A percentile compares a stretch with the other conserved stretches of the same genome.
These are phyloP conservation scores for Knoxdaviesia capensis DNA, from an alignment of 2,329 filamentous ascomycete genomes.

Conservation along the genomic window DNA sequence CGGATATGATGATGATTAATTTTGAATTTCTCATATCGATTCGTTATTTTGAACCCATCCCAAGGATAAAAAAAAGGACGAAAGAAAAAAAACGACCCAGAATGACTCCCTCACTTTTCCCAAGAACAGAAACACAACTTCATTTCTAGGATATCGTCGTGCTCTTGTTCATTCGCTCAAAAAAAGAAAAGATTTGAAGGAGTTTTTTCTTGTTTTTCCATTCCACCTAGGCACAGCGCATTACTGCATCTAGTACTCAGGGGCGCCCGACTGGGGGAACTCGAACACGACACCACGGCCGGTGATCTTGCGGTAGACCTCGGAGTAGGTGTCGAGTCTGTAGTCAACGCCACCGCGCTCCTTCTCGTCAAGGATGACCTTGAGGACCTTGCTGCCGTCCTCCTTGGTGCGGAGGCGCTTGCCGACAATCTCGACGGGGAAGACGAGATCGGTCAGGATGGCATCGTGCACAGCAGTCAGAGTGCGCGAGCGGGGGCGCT, in stretches of 20 bases:
- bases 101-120: too few species aligned
- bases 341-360: conserved; percentile 98
- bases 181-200: conserved; percentile 1
- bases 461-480: conserved; percentile 97
- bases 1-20: too few species aligned
- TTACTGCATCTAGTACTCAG: conserved; percentile 51
- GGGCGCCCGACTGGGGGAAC: conserved; percentile 70
- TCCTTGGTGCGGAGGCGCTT: conserved; percentile 98
- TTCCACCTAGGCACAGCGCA: conserved; percentile 3
- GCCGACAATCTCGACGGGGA: conserved; percentile 98
- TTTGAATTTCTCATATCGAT: too few species aligned
- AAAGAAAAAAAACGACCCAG: too few species aligned
- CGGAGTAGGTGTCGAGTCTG: conserved; percentile 97
- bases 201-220: conserved; percentile 1
- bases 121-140: conserved; percentile 19
- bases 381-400: conserved; percentile 95
- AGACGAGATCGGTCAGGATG: conserved; percentile 95
- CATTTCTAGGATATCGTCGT: conserved; percentile 26
- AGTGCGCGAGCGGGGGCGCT: conserved; percentile 93
- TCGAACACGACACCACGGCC: conserved; percentile 95
- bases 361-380: conserved; percentile 99
- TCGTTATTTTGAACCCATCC: too few species aligned
- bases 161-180: conserved; percentile 11
- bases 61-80: too few species aligned
- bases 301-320: conserved; percentile 97